Percentiles rank a stretch among this genome's conserved stretches.
Conservation (phyloP, 2,329 filamentous ascomycete species). For the Claviceps sp. region DNA sequence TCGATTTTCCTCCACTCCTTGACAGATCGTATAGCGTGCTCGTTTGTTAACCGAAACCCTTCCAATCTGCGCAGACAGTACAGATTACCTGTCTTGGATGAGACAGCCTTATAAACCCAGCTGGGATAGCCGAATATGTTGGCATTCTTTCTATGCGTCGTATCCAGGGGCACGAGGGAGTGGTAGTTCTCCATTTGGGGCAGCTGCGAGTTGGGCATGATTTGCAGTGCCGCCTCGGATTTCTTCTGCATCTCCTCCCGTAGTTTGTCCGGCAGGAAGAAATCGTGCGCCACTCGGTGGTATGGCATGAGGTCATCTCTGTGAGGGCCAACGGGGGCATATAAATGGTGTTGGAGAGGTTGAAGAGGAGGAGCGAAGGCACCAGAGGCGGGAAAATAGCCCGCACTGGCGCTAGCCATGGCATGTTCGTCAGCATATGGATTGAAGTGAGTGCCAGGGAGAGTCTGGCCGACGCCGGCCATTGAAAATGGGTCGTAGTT, state of each 20-base stretch:
- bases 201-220: slow-evolving; percentile 63
- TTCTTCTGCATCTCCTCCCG: slow-evolving; percentile 85
- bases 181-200: slow-evolving; percentile 81
- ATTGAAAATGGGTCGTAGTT: slow-evolving; percentile 53
- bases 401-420: slow-evolving; percentile 41
- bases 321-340: slow-evolving; percentile 75
- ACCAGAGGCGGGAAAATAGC: slow-evolving; percentile 52
- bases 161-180: slow-evolving; percentile 80
- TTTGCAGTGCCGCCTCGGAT: slow-evolving; percentile 70
- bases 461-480: slow-evolving; percentile 36
- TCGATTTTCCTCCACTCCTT: slow-evolving; percentile 81
- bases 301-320: slow-evolving; percentile 71
- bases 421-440: slow-evolving; percentile 67
- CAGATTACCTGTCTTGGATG: slow-evolving; percentile 74
- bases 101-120: slow-evolving; percentile 92
- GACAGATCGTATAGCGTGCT: slow-evolving; percentile 73
- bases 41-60: slow-evolving; percentile 78
- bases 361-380: slow-evolving; percentile 41
- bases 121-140: slow-evolving; percentile 75
- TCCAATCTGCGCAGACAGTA: slow-evolving; percentile 81
- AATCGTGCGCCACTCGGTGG: slow-evolving; percentile 76
- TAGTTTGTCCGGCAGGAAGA: slow-evolving; percentile 79
- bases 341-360: slow-evolving; percentile 81
- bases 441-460: slow-evolving; percentile 44
- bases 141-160: slow-evolving; percentile 62